Percentiles rank a stretch among this genome's conserved stretches.
Evolutionary conservation across 2,329 filamentous ascomycete genomes (phyloP).

Genomic region (Fusarium camptoceras): DNA sequence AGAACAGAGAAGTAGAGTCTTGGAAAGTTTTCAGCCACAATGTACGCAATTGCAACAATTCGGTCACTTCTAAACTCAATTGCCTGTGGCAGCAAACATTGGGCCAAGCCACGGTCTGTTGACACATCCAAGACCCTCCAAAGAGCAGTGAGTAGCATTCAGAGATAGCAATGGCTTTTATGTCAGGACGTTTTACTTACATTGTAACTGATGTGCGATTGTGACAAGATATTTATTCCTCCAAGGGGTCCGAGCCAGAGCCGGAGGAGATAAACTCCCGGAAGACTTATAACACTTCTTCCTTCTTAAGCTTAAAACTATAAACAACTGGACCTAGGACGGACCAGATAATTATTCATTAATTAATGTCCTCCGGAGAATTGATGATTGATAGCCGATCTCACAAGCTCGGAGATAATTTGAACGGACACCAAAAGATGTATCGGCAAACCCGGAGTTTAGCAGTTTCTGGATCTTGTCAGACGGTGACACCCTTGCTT

Average conservation of each 20-base stretch:
- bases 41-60: background rate
- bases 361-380: rapidly evolving
- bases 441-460: background rate
- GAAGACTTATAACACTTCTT: background rate
- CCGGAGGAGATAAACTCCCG: background rate
- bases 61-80: background rate
- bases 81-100: background rate
- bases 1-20: background rate
- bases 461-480: background rate
- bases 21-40: background rate
- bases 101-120: background rate
- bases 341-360: background rate
- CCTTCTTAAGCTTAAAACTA: background rate
- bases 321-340: background rate
- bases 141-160: rapidly evolving
- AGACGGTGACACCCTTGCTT: background rate
- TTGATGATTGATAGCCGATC: background rate
- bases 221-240: background rate
- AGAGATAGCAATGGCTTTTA: background rate
- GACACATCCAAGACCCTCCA: background rate
- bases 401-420: background rate
- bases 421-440: background rate
- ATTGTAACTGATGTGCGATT: background rate
- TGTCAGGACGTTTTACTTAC: background rate
- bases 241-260: background rate